Evolutionary conservation across 2,329 filamentous ascomycete genomes (phyloP).

Genomic region (Fusarium irregulare): DNA sequence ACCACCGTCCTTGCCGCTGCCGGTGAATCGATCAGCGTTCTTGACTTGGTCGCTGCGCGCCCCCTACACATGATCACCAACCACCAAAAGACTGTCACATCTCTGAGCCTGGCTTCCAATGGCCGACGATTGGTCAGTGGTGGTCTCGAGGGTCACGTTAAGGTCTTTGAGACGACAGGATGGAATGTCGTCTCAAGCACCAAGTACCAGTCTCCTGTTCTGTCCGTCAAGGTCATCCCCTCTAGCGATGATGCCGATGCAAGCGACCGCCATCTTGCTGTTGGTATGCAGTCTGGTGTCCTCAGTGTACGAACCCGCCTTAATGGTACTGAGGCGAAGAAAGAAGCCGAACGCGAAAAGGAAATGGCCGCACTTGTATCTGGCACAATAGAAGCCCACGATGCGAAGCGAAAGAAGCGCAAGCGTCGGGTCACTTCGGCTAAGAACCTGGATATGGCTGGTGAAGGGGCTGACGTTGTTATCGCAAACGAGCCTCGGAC

Average conservation of each 20-base stretch:
- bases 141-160: slow-evolving; percentile 94
- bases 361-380: slow-evolving; percentile 86
- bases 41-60: slow-evolving; percentile 92
- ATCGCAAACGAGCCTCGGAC: slow-evolving; percentile 75
- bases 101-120: slow-evolving; percentile 82
- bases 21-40: slow-evolving; percentile 87
- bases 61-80: slow-evolving; percentile 89
- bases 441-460: slow-evolving; percentile 78
- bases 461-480: slow-evolving; percentile 87
- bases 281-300: slow-evolving; percentile 95
- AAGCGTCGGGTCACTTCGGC: slow-evolving; percentile 64
- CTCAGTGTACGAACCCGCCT: slow-evolving; percentile 90
- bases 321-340: slow-evolving; percentile 81
- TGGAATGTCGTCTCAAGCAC: slow-evolving; percentile 97
- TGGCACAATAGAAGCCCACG: slow-evolving; percentile 81
- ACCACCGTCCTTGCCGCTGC: slow-evolving; percentile 88
- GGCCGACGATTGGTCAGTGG: slow-evolving; percentile 86
- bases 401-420: slow-evolving; percentile 76
- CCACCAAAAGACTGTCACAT: slow-evolving; percentile 97
- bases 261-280: slow-evolving; percentile 91
- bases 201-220: slow-evolving; percentile 92
- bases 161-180: slow-evolving; percentile 91
- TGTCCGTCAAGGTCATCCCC: slow-evolving; percentile 81
- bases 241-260: slow-evolving; percentile 54
- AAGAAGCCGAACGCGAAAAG: slow-evolving; percentile 80